phyloP scores from a whole-genome alignment of 108 stramenopile genomes.

The Aurantiochytrium sp. region DNA sequence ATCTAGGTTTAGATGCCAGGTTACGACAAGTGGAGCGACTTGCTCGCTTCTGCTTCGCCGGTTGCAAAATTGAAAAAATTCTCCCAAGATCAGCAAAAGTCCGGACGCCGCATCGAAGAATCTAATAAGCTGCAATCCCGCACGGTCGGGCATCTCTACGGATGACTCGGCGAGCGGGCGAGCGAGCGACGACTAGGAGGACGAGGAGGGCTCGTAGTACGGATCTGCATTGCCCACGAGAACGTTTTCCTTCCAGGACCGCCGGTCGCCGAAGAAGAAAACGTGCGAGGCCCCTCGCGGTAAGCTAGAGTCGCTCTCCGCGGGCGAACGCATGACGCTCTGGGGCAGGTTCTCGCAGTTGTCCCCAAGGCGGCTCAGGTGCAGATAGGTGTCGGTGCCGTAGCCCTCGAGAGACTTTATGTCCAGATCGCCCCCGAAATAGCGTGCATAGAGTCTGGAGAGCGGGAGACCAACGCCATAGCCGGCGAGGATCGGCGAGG shows the following conservation, averaged over 20 bases:
- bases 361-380: constrained; percentile 73
- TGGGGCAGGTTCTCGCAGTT: constrained; percentile 77
- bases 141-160: no score
- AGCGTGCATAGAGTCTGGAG: constrained; percentile 86
- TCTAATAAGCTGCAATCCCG: no score
- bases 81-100: no score
- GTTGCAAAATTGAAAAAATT: no score
- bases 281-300: neutral
- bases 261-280: constrained; percentile 18
- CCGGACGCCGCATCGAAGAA: no score
- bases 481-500: neutral
- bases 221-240: neutral
- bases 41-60: no score
- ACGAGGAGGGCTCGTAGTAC: neutral
- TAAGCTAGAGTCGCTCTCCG: constrained; percentile 61
- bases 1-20: no score
- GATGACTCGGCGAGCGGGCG: no score
- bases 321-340: constrained; percentile 67
- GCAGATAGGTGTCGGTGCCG: constrained; percentile 92
- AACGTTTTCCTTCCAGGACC: neutral
- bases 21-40: no score
- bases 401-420: constrained; percentile 95
- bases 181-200: no score
- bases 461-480: constrained; percentile 88
- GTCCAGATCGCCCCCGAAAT: constrained; percentile 93